Evolutionary conservation across 1,284 basidiomycete genomes (phyloP), one percentile per base, ranked within the genome.

Genomic region (Ganoderma sinense): DNA sequence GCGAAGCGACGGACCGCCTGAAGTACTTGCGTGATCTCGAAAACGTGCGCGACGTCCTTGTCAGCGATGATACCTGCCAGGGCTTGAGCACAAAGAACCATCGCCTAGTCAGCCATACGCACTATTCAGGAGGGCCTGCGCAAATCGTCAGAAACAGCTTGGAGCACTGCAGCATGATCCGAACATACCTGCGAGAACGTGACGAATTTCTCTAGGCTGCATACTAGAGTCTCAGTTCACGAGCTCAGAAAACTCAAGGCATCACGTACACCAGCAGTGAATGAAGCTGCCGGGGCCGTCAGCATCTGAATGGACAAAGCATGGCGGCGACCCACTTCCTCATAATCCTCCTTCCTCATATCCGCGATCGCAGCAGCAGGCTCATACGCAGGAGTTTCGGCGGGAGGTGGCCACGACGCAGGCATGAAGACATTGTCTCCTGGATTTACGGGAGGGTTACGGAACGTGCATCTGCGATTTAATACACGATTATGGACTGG

Each of bases 151-250:
- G 31, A 33, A 55, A 61, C 4, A 33, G 61, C 13, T 20, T 6
- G 20, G 31, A n/a, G 11, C 33, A 36, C 33, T 36, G 33, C 4
- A 4, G 36, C 56, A 11, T 31, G 11, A 13, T 65, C 2, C 18
- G 16, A 69, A 71, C 78, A 66, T 74, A 86, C 89, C 77, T 88
- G 86, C 1, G 91, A 92, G 61, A 92, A 87, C 0, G 83, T 83
- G 1, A 89, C 82, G 69, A 89, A 93, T 80, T 93, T 92, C 67
- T 90, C 89, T 29, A 93, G 77, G 10, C 90, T 91, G 67, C 11
- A 39, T 20, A 58, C 33, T 31, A 16, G 64, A 59, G 40, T 31
- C 55, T 26, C 45, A 48, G 40, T 6, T 31, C 10, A 48, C 13
- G 8, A 62, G 26, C 11, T 16, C 39, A 26, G 16, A 64, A 16